phyloP scores from a whole-genome alignment of 176 grass and related monocot genomes.

The Eleusine coracana region DNA sequence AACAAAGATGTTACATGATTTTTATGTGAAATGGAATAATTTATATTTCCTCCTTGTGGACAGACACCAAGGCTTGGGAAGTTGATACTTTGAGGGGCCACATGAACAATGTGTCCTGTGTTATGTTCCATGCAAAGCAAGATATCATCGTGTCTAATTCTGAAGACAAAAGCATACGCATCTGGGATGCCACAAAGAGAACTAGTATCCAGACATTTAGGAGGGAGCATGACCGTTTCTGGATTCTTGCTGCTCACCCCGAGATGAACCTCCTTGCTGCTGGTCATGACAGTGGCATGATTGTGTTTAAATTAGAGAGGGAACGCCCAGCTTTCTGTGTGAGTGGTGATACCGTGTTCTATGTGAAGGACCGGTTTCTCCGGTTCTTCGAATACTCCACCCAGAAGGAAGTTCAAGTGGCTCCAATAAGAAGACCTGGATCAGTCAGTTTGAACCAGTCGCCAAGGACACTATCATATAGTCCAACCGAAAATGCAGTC shows the following conservation, averaged over 20 bases:
- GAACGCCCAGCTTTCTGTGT: slow-evolving; percentile 20
- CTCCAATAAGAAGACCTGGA: slow-evolving; percentile 77
- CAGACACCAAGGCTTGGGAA: slow-evolving; percentile 97
- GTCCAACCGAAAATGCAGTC: slow-evolving; percentile 92
- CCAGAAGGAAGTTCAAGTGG: slow-evolving; percentile 75
- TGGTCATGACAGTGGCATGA: slow-evolving; percentile 95
- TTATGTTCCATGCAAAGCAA: slow-evolving; percentile 92
- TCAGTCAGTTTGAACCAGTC: slow-evolving; percentile 81
- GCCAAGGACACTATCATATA: slow-evolving; percentile 78
- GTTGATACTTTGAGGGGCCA: slow-evolving; percentile 93
- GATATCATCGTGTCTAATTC: slow-evolving; percentile 98
- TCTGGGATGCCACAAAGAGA: slow-evolving; percentile 95
- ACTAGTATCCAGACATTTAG: slow-evolving; percentile 86
- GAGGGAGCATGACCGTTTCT: slow-evolving; percentile 95
- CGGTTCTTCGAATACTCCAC: slow-evolving; percentile 70
- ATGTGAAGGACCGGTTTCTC: slow-evolving; percentile 94
- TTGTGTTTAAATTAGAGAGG: slow-evolving; percentile 67
- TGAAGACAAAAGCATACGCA: slow-evolving; percentile 94
- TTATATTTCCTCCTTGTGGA: neutral
- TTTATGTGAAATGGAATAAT: neutral
- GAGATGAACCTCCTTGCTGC: slow-evolving; percentile 97
- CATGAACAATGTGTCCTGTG: slow-evolving; percentile 96
- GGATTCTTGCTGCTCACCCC: slow-evolving; percentile 88
- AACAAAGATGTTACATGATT: too few relatives aligned
- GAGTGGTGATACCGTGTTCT: slow-evolving; percentile 74